phyloP scores from a whole-genome alignment of 1,139 yeast species.

The Kodamaea derodonti region DNA sequence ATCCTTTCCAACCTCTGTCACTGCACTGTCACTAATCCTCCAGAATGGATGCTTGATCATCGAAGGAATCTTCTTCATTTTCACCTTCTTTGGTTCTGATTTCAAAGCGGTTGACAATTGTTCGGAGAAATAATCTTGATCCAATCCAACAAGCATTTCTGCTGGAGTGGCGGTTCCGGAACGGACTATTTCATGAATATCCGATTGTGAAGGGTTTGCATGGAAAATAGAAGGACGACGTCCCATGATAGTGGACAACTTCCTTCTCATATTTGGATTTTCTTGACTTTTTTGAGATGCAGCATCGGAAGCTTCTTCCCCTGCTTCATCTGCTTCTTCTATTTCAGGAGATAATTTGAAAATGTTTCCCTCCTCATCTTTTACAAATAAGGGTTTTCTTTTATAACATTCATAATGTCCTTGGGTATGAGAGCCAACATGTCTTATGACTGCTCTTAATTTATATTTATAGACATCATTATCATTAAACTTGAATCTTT shows the following conservation, averaged over 20 bases:
- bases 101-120: slow-evolving; percentile 10
- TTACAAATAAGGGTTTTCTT: slow-evolving; percentile 60
- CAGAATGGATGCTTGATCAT: slow-evolving; percentile 67
- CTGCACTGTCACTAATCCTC: slow-evolving; percentile 77
- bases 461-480: slow-evolving; percentile 50
- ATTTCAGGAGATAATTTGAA: slow-evolving; percentile 49
- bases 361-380: slow-evolving; percentile 44
- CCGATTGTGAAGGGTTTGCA: slow-evolving; percentile 35
- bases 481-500: slow-evolving; percentile 40
- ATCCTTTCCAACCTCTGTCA: slow-evolving; percentile 57
- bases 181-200: slow-evolving; percentile 37
- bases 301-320: neutral
- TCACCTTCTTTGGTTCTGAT: slow-evolving; percentile 20
- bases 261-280: slow-evolving; percentile 24
- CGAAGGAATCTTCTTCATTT: slow-evolving; percentile 51
- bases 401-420: slow-evolving; percentile 89
- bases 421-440: slow-evolving; percentile 81
- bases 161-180: slow-evolving; percentile 45
- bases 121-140: slow-evolving; percentile 14
- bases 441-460: slow-evolving; percentile 72
- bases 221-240: slow-evolving; percentile 43
- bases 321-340: neutral
- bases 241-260: slow-evolving; percentile 39
- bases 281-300: neutral
- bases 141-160: slow-evolving; percentile 35